A percentile compares a stretch with the other conserved stretches of the same genome.
Evolutionary conservation across 306 rosid genomes (phyloP).

Genomic region (Acacia crassicarpa): DNA sequence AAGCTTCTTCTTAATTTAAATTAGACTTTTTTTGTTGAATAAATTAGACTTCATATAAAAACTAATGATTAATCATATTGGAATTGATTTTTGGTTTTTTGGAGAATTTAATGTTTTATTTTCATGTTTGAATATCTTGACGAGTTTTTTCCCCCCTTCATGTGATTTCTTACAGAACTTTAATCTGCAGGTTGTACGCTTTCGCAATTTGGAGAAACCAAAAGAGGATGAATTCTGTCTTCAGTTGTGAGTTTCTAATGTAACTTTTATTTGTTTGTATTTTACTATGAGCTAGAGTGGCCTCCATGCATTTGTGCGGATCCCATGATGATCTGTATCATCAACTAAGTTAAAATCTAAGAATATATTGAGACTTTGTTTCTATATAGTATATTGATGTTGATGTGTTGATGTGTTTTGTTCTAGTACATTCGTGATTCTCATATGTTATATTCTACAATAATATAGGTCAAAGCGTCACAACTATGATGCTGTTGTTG

Average conservation of each 20-base stretch:
- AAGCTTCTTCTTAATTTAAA: not conserved
- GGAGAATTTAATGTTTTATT: not conserved
- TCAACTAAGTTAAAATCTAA: not conserved
- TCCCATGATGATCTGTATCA: not conserved
- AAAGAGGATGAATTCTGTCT: slow-evolving; percentile 86
- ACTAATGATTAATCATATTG: not conserved
- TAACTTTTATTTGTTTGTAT: not conserved
- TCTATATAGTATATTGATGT: not conserved
- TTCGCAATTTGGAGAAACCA: slow-evolving; percentile 82
- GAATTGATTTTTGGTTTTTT: not conserved
- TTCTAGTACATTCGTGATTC: not conserved
- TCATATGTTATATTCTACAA: slow-evolving; percentile 1
- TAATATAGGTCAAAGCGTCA: slow-evolving; percentile 60
- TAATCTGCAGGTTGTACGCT: slow-evolving; percentile 78
- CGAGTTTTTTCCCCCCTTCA: not conserved
- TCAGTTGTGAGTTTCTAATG: slow-evolving; percentile 66
- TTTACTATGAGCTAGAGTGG: not conserved
- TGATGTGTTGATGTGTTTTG: not conserved
- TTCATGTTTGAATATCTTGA: not conserved
- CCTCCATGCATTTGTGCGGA: not conserved
- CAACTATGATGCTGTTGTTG: slow-evolving; percentile 72
- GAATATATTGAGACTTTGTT: not conserved
- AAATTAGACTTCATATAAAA: not conserved
- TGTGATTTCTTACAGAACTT: not conserved
- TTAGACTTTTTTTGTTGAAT: too few species aligned